These are phyloP conservation scores for Fusarium camptoceras DNA, from an alignment of 2,329 filamentous ascomycete species.

Conservation along the genomic window DNA sequence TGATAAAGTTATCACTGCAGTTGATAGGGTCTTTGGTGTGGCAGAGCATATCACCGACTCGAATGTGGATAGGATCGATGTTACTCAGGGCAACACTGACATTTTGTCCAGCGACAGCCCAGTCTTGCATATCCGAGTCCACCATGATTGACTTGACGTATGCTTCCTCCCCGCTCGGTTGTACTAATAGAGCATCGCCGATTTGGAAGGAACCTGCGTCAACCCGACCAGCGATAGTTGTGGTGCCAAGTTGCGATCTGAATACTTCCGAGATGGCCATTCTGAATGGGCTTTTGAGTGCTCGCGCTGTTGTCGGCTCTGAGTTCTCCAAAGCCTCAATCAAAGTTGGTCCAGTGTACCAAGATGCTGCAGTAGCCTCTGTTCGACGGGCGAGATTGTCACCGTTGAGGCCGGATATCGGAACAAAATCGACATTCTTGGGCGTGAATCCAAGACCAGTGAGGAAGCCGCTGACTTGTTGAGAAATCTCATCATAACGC, in stretches of 20 bases:
- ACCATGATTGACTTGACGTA: slow-evolving; percentile 85
- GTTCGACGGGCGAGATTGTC: slow-evolving; percentile 81
- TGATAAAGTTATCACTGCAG: slow-evolving; percentile 78
- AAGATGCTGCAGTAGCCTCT: slow-evolving; percentile 68
- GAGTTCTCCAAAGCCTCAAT: slow-evolving; percentile 88
- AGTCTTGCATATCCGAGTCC: slow-evolving; percentile 79
- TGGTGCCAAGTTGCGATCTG: slow-evolving; percentile 80
- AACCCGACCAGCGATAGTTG: slow-evolving; percentile 87
- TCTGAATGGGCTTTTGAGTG: slow-evolving; percentile 82
- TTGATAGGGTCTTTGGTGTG: slow-evolving; percentile 73
- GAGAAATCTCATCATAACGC: slow-evolving; percentile 85
- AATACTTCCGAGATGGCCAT: slow-evolving; percentile 92
- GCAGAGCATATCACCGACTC: slow-evolving; percentile 89
- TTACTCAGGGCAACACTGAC: slow-evolving; percentile 84
- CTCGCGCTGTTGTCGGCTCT: slow-evolving; percentile 73
- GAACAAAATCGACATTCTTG: slow-evolving; percentile 87
- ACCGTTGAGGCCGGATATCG: slow-evolving; percentile 88
- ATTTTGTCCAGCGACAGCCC: slow-evolving; percentile 94
- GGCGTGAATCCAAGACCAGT: slow-evolving; percentile 82
- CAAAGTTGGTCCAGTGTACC: slow-evolving; percentile 85
- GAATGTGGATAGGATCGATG: slow-evolving; percentile 85
- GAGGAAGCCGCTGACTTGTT: slow-evolving; percentile 86
- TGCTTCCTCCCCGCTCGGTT: slow-evolving; percentile 85
- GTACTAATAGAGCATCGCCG: slow-evolving; percentile 81
- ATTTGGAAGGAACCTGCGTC: slow-evolving; percentile 86